Percentiles rank a stretch among this genome's conserved stretches.
Evolutionary conservation across 2,329 filamentous ascomycete genomes (phyloP).

Genomic region (Curvularia sp.): DNA sequence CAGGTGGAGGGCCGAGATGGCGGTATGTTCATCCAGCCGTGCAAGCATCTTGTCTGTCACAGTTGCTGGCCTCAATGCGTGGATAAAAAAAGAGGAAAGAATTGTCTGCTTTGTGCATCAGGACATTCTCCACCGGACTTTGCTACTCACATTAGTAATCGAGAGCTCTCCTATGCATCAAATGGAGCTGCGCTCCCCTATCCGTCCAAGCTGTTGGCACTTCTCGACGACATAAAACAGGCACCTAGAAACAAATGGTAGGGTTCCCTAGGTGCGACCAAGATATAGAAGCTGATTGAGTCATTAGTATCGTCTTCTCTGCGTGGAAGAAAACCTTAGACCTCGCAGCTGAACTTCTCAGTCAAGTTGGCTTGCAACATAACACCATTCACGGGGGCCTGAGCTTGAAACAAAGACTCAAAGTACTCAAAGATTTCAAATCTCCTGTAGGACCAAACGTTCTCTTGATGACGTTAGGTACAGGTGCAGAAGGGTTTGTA

Average conservation of each 20-base stretch:
- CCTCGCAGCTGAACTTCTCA: conserved; percentile 34
- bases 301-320: conserved; percentile 45
- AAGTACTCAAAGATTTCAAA: conserved; percentile 21
- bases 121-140: conserved; percentile 8
- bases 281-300: conserved; percentile 1
- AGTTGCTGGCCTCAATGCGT: conserved; percentile 11
- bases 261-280: not conserved
- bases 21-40: conserved; percentile 8
- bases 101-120: conserved; percentile 9
- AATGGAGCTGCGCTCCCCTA: not conserved
- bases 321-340: conserved; percentile 47
- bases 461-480: conserved; percentile 33
- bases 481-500: conserved; percentile 28
- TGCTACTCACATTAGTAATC: not conserved
- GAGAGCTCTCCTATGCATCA: not conserved
- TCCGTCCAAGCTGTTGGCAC: conserved; percentile 30
- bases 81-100: not conserved
- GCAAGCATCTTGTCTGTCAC: conserved; percentile 16
- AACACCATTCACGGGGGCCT: conserved; percentile 23
- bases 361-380: conserved; percentile 24
- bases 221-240: conserved; percentile 32
- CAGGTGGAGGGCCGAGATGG: conserved; percentile 1
- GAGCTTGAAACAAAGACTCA: conserved; percentile 17
- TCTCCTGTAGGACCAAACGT: conserved; percentile 2
- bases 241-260: conserved; percentile 30